A percentile compares a stretch with the other conserved stretches of the same genome.
Evolutionary conservation across 2,329 filamentous ascomycete species (phyloP).

Genomic region (Talaromyces marneffei): DNA sequence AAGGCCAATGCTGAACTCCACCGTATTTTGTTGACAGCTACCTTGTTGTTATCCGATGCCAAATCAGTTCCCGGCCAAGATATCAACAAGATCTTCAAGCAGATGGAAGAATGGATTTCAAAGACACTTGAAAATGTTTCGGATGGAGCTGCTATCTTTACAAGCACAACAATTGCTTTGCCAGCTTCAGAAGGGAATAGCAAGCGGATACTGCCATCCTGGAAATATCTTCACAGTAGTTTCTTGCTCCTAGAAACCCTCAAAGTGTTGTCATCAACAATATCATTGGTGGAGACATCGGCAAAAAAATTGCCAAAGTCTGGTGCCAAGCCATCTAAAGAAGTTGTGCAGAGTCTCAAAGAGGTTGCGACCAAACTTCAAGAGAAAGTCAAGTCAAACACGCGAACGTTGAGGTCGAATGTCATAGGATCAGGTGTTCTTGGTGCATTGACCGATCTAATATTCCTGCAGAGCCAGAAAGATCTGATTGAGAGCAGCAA

Average conservation of each 20-base stretch:
- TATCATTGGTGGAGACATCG: slow-evolving; percentile 20
- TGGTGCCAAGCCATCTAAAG: slow-evolving; percentile 27
- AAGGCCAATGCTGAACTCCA: slow-evolving; percentile 32
- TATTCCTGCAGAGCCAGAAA: slow-evolving; percentile 21
- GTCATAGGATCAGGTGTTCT: slow-evolving; percentile 38
- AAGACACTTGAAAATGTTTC: slow-evolving; percentile 22
- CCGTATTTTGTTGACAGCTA: slow-evolving; percentile 28
- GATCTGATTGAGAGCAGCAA: slow-evolving; percentile 9
- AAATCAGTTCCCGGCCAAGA: slow-evolving; percentile 27
- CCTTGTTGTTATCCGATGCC: slow-evolving; percentile 29
- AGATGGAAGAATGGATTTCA: slow-evolving; percentile 29
- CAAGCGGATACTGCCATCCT: slow-evolving; percentile 31
- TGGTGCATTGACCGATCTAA: slow-evolving; percentile 37
- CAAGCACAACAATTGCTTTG: slow-evolving; percentile 23
- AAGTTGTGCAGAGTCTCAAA: slow-evolving; percentile 27
- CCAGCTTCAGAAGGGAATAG: slow-evolving; percentile 14
- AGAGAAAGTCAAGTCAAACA: slow-evolving; percentile 32
- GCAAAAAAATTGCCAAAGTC: slow-evolving; percentile 30
- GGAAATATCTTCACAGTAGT: slow-evolving; percentile 37
- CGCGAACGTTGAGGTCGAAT: slow-evolving; percentile 32
- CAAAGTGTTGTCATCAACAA: slow-evolving; percentile 33
- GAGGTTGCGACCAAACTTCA: slow-evolving; percentile 24
- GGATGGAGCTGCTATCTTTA: slow-evolving; percentile 21
- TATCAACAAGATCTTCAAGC: slow-evolving; percentile 23
- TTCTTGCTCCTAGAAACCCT: slow-evolving; percentile 38